Evolutionary conservation across 2,329 filamentous ascomycete genomes (phyloP).

Genomic region (Coccinonectria pachysandricola): DNA sequence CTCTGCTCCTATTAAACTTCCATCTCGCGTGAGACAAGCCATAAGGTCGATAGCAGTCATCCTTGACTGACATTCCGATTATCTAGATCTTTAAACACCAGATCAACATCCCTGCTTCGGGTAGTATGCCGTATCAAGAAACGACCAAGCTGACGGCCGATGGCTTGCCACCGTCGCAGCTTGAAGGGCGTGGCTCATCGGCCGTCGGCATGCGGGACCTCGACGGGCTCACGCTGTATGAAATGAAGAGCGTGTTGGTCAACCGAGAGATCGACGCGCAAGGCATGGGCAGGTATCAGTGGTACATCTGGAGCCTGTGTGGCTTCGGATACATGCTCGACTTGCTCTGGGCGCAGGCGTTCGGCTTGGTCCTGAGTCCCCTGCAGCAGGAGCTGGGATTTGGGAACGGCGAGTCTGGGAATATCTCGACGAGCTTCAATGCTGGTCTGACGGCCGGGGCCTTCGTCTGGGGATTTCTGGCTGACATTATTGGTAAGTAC

Average conservation of each 20-base stretch:
- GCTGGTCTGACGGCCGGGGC: slow-evolving; percentile 45
- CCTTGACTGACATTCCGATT: no score
- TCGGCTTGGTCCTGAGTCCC: slow-evolving; percentile 42
- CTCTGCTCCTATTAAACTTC: no score
- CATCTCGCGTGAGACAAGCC: no score
- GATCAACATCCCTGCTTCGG: no score
- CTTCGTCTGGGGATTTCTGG: slow-evolving; percentile 44
- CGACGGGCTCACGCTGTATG: slow-evolving; percentile 20
- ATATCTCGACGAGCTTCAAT: slow-evolving; percentile 44
- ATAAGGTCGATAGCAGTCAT: no score
- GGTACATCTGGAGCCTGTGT: slow-evolving; percentile 41
- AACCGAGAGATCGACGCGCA: slow-evolving; percentile 38
- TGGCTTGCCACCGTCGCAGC: no score
- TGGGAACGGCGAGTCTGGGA: slow-evolving; percentile 24
- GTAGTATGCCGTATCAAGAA: no score
- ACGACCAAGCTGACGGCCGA: no score
- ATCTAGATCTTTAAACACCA: no score
- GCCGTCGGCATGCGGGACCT: no score
- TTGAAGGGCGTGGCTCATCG: no score
- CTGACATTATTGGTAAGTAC: slow-evolving; percentile 39
- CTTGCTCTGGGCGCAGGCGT: slow-evolving; percentile 47
- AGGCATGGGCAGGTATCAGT: slow-evolving; percentile 44
- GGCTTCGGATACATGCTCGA: slow-evolving; percentile 47
- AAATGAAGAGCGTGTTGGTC: slow-evolving; percentile 26
- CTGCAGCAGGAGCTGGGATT: slow-evolving; percentile 48